A percentile compares a stretch with the other conserved stretches of the same genome.
These are phyloP conservation scores for Salix dunnii DNA, from an alignment of 345 rosid species.

Conservation along the genomic window DNA sequence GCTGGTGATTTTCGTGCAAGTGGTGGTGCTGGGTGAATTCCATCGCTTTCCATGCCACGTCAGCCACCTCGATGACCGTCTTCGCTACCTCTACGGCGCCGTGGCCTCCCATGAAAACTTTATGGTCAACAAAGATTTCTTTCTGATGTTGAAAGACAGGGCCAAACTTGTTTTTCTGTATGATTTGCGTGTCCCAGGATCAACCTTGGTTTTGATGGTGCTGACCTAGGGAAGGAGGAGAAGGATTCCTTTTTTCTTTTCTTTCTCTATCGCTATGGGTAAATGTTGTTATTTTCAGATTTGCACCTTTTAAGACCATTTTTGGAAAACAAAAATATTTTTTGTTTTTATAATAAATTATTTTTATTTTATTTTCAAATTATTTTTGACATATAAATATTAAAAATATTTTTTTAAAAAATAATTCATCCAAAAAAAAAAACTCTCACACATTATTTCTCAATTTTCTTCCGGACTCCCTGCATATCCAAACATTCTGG, in stretches of 20 bases:
- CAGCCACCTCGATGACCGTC: conserved; percentile 95
- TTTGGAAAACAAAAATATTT: too few relatives aligned
- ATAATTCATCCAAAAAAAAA: too few relatives aligned
- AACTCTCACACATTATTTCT: too few relatives aligned
- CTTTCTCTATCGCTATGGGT: background rate
- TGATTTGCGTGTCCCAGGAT: background rate
- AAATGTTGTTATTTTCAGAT: background rate
- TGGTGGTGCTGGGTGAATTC: conserved; percentile 61
- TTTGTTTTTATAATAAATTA: too few relatives aligned
- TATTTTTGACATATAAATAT: too few relatives aligned
- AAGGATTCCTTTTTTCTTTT: background rate
- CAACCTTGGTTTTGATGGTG: background rate
- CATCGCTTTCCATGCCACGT: conserved; percentile 79
- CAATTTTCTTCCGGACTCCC: too few relatives aligned
- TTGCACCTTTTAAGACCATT: background rate
- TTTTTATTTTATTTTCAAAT: too few relatives aligned
- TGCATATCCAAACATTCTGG: too few relatives aligned
- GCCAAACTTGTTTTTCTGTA: background rate
- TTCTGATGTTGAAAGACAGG: background rate
- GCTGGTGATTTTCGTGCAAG: conserved; percentile 22
- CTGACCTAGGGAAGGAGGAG: background rate
- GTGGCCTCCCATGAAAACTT: conserved; percentile 39
- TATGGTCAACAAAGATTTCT: background rate
- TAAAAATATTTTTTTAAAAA: too few relatives aligned
- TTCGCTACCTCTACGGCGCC: conserved; percentile 80